phyloP scores from a whole-genome alignment of 23 red algal genomes.

The Chondrus crispus region DNA sequence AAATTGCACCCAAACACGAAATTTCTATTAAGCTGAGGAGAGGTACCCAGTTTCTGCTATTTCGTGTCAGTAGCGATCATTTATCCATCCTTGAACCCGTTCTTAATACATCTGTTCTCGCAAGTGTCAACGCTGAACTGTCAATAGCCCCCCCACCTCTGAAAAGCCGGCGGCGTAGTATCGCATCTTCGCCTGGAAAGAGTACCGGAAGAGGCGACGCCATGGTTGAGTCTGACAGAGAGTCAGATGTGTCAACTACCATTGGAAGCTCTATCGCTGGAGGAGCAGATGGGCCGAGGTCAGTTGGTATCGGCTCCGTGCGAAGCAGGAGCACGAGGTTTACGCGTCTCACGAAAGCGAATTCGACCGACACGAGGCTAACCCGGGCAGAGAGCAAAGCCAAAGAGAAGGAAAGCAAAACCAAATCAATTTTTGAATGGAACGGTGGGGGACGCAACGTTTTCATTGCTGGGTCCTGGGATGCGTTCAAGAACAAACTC shows the following conservation, averaged over 20 bases:
- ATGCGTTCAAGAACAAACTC: slow-evolving; percentile 54
- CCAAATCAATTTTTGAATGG: slow-evolving; percentile 70
- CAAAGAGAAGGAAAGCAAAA: slow-evolving; percentile 28
- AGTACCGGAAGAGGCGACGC: too few relatives aligned
- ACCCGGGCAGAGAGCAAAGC: slow-evolving; percentile 28
- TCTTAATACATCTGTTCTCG: too few relatives aligned
- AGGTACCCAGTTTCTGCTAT: too few relatives aligned
- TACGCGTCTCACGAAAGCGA: slow-evolving; percentile 5
- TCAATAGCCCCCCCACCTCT: too few relatives aligned
- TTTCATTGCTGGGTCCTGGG: slow-evolving; percentile 63
- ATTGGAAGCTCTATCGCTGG: neutral
- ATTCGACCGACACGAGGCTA: neutral
- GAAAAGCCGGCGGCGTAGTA: too few relatives aligned
- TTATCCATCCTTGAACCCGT: too few relatives aligned
- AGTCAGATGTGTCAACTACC: slow-evolving; percentile 53
- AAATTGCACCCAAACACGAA: too few relatives aligned
- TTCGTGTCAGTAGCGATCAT: too few relatives aligned
- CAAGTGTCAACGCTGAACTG: too few relatives aligned
- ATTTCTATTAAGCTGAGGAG: too few relatives aligned
- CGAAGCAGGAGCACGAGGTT: slow-evolving; percentile 41
- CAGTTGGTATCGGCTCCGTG: slow-evolving; percentile 2
- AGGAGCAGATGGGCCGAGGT: neutral
- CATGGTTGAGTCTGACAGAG: slow-evolving; percentile 3
- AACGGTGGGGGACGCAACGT: slow-evolving; percentile 61
- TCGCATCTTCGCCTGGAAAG: too few relatives aligned